Evolutionary conservation across 176 grass and related monocot species (phyloP).

Genomic region (Carex kokanica): DNA sequence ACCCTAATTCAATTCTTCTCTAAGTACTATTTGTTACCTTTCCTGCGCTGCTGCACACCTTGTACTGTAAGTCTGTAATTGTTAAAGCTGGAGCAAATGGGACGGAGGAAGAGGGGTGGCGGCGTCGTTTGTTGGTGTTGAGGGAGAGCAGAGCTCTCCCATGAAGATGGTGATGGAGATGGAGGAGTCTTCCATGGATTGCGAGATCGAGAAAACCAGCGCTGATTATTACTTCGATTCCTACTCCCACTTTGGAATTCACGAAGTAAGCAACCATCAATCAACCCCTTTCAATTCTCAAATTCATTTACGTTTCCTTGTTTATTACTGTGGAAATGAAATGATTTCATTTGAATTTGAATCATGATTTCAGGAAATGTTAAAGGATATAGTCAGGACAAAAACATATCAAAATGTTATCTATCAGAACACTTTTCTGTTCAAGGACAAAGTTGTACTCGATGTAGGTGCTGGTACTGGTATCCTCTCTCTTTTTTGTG

Average conservation of each 20-base stretch:
- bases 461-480: conserved; percentile 94
- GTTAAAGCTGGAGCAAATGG: too few species aligned
- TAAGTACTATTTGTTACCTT: too few species aligned
- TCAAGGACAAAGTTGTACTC: conserved; percentile 94
- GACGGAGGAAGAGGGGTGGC: too few species aligned
- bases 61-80: too few species aligned
- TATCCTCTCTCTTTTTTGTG: conserved; percentile 96
- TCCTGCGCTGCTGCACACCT: too few species aligned
- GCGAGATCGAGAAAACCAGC: conserved; percentile 65
- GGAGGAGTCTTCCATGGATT: too few species aligned
- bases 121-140: too few species aligned
- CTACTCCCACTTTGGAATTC: conserved; percentile 98
- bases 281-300: background rate
- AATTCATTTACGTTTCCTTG: too few species aligned
- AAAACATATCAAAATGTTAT: conserved; percentile 95
- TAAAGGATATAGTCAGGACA: conserved; percentile 85
- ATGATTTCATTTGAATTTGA: background rate
- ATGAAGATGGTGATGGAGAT: too few species aligned
- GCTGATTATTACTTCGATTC: conserved; percentile 99
- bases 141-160: too few species aligned
- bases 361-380: conserved; percentile 71
- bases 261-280: conserved; percentile 75
- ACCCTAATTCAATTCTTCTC: too few species aligned
- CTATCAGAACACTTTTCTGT: conserved; percentile 73
- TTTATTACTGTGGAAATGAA: background rate